phyloP scores from a whole-genome alignment of 345 rosid genomes.

The Clausena lansium region DNA sequence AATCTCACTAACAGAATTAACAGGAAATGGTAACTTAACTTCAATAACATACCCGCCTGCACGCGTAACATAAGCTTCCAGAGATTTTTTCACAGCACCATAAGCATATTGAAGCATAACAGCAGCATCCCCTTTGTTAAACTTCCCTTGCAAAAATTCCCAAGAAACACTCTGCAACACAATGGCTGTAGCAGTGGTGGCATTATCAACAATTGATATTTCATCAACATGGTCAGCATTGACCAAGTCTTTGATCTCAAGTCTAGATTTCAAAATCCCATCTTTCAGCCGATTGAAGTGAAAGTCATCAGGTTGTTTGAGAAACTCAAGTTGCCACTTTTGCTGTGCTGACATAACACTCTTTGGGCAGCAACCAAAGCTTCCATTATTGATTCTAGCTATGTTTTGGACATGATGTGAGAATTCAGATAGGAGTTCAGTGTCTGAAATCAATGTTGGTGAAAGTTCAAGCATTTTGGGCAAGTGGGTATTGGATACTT shows the following conservation, averaged over 20 bases:
- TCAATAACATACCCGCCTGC: conserved; percentile 86
- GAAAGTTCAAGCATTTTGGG: conserved; percentile 39
- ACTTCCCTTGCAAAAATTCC: conserved; percentile 67
- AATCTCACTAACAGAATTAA: conserved; percentile 58
- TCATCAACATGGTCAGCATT: conserved; percentile 79
- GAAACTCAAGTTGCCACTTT: conserved; percentile 61
- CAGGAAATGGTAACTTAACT: conserved; percentile 79
- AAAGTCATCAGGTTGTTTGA: conserved; percentile 76
- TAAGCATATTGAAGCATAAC: conserved; percentile 87
- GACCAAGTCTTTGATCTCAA: conserved; percentile 44
- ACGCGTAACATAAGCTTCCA: conserved; percentile 80
- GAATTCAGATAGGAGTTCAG: conserved; percentile 65
- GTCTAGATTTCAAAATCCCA: conserved; percentile 57
- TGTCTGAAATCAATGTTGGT: conserved; percentile 29
- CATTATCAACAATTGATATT: conserved; percentile 85
- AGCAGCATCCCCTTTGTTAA: conserved; percentile 60
- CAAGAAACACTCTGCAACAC: conserved; percentile 70
- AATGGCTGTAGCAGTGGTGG: conserved; percentile 89
- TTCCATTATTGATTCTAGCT: conserved; percentile 87
- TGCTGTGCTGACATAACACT: conserved; percentile 61
- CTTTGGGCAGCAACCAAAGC: conserved; percentile 84
- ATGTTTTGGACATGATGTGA: conserved; percentile 67
- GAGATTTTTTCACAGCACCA: conserved; percentile 81
- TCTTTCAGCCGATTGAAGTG: conserved; percentile 58
- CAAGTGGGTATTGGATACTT: conserved; percentile 2